phyloP scores from a whole-genome alignment of 768 basidiomycete species.

The Melanogaster broomeanus region DNA sequence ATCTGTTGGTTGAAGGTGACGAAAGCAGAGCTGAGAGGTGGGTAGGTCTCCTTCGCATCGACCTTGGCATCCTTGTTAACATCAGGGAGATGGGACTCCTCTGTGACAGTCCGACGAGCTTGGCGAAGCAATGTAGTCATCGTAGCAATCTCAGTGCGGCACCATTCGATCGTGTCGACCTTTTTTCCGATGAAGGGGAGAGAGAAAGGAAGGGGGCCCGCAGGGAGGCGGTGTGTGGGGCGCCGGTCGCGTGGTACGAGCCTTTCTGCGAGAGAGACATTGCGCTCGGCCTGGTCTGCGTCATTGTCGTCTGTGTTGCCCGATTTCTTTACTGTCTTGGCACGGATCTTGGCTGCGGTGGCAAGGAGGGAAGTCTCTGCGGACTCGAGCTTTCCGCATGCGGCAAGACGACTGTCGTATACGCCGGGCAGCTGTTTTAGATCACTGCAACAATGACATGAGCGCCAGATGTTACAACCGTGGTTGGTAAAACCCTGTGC shows the following conservation, averaged over 20 bases:
- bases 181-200: conserved; percentile 78
- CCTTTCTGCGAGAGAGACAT: conserved; percentile 41
- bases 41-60: conserved; percentile 42
- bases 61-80: conserved; percentile 10
- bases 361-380: conserved; percentile 81
- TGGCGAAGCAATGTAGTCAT: conserved; percentile 55
- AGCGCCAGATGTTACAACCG: not conserved
- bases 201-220: conserved; percentile 52
- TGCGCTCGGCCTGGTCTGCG: conserved; percentile 31
- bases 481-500: too few relatives aligned
- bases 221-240: conserved; percentile 73
- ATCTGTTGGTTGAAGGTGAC: conserved; percentile 92
- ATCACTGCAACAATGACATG: conserved; percentile 46
- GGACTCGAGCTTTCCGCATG: conserved; percentile 78
- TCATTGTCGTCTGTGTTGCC: conserved; percentile 28
- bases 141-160: conserved; percentile 66
- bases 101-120: conserved; percentile 37
- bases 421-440: conserved; percentile 85
- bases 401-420: conserved; percentile 73
- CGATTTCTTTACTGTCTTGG: conserved; percentile 52
- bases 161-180: conserved; percentile 94
- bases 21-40: conserved; percentile 73
- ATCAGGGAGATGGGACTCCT: conserved; percentile 15
- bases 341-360: conserved; percentile 71
- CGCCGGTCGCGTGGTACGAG: conserved; percentile 73